Conservation (phyloP, 75 land plant species). For the Azolla pinnata region DNA sequence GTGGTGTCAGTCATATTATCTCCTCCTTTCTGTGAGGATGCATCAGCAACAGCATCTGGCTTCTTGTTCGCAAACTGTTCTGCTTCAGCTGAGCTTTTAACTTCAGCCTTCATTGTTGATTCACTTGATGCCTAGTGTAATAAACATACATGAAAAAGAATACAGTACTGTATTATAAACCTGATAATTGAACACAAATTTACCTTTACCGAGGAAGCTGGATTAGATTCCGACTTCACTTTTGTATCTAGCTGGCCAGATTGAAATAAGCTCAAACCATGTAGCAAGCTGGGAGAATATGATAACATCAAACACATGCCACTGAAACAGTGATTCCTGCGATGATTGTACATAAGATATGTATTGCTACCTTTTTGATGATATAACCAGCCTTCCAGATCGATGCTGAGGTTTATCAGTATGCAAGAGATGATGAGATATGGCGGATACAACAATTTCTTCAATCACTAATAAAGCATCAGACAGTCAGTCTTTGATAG, state of each 20-base stretch:
- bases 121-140: constrained; percentile 2
- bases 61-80: neutral
- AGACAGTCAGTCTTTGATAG: no score
- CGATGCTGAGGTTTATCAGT: constrained; percentile 61
- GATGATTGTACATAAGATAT: no score
- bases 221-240: constrained; percentile 45
- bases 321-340: no score
- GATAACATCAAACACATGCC: no score
- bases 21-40: no score
- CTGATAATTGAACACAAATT: no score
- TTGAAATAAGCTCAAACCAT: constrained; percentile 70
- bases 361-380: constrained; percentile 53
- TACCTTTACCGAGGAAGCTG: no score
- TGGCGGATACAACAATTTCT: constrained; percentile 75
- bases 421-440: constrained; percentile 81
- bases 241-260: constrained; percentile 38
- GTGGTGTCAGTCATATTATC: no score
- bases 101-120: neutral
- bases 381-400: constrained; percentile 73
- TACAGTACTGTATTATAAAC: no score
- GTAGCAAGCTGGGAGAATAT: constrained; percentile 76
- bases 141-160: no score
- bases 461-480: constrained; percentile 62
- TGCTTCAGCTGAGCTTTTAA: neutral
- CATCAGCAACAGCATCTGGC: neutral